Evolutionary conservation across 1,284 basidiomycete species (phyloP).

Genomic region (Malassezia pachydermatis): DNA sequence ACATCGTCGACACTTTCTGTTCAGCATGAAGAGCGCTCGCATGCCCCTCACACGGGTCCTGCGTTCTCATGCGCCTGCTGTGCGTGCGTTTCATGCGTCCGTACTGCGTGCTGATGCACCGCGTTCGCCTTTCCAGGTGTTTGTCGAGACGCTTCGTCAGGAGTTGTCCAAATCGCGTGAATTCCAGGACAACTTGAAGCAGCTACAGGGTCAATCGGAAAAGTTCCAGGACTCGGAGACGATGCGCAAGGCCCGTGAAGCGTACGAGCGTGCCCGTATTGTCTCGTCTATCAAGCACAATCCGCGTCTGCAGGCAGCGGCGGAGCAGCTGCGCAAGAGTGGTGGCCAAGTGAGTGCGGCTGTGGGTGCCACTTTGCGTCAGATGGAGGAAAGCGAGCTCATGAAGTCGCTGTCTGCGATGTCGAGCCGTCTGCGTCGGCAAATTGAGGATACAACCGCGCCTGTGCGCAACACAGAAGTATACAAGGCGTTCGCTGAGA

Average conservation of each 20-base stretch:
- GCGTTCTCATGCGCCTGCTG: slow-evolving; percentile 1
- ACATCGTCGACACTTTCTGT: too few relatives aligned
- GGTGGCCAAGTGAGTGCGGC: slow-evolving; percentile 90
- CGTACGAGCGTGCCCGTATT: slow-evolving; percentile 87
- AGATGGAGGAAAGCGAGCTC: slow-evolving; percentile 86
- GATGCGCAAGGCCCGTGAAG: slow-evolving; percentile 79
- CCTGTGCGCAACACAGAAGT: slow-evolving; percentile 80
- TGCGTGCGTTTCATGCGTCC: slow-evolving; percentile 12
- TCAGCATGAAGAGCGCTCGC: slow-evolving; percentile 2
- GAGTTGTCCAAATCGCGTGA: slow-evolving; percentile 89
- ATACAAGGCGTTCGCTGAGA: slow-evolving; percentile 82
- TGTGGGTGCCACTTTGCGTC: slow-evolving; percentile 73
- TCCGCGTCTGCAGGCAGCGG: slow-evolving; percentile 76
- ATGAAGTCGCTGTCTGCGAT: slow-evolving; percentile 52
- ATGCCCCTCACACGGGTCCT: neutral
- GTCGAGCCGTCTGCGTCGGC: slow-evolving; percentile 28
- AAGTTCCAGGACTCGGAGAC: slow-evolving; percentile 93
- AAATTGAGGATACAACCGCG: slow-evolving; percentile 39
- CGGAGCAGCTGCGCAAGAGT: slow-evolving; percentile 74
- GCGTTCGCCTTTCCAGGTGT: slow-evolving; percentile 79
- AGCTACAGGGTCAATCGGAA: slow-evolving; percentile 91
- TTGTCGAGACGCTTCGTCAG: slow-evolving; percentile 82
- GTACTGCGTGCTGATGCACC: slow-evolving; percentile 16
- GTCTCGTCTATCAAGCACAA: slow-evolving; percentile 94
- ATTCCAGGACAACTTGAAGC: slow-evolving; percentile 89